Evolutionary conservation across 805 yeast species (phyloP).

Genomic region (Lipomyces orientalis): DNA sequence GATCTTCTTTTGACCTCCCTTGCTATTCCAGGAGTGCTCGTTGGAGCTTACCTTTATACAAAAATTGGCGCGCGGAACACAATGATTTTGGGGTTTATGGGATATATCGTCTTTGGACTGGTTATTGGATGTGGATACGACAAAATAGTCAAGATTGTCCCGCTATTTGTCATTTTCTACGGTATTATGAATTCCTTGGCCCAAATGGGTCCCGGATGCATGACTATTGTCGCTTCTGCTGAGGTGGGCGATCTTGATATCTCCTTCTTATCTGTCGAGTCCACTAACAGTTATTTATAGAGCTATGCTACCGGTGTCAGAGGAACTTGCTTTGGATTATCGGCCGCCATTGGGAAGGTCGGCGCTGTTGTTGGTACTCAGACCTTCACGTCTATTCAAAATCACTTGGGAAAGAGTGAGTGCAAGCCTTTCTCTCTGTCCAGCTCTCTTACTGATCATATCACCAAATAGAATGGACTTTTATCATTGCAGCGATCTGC

Average conservation of each 20-base stretch:
- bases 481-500: conserved; percentile 60
- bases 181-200: conserved; percentile 73
- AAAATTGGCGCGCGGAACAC: conserved; percentile 73
- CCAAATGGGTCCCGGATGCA: conserved; percentile 78
- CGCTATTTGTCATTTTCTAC: conserved; percentile 71
- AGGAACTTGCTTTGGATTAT: conserved; percentile 73
- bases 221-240: conserved; percentile 67
- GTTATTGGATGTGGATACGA: conserved; percentile 54
- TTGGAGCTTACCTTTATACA: conserved; percentile 71
- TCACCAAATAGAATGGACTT: background rate
- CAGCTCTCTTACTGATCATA: background rate
- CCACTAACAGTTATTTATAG: background rate
- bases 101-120: conserved; percentile 63
- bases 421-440: background rate
- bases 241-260: conserved; percentile 53
- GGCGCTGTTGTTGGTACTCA: conserved; percentile 85
- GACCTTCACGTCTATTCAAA: conserved; percentile 69
- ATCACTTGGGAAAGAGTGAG: conserved; percentile 54
- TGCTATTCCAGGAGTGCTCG: conserved; percentile 71
- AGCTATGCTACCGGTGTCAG: conserved; percentile 72
- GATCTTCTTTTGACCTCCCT: conserved; percentile 64
- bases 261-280: too few relatives aligned
- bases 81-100: conserved; percentile 70
- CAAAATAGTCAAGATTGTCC: conserved; percentile 59
- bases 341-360: conserved; percentile 80